Conservation (phyloP, 495 filamentous ascomycete genomes). For the Pseudotulostoma volvatum region DNA sequence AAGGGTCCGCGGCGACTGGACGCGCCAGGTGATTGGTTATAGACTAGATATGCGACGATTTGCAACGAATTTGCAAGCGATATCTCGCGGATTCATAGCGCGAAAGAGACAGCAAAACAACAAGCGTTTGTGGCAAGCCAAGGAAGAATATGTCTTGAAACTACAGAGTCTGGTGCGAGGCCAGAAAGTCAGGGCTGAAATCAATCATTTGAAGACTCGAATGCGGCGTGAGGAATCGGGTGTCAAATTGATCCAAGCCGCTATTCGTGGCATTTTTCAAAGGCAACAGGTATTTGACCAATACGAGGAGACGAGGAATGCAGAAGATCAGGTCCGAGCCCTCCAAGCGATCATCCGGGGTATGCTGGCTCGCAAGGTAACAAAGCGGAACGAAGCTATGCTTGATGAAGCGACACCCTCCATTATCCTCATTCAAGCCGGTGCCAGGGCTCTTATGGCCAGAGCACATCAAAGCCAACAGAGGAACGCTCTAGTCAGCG, state of each 20-base stretch:
- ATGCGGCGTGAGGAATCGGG: conserved; percentile 41
- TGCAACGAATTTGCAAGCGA: conserved; percentile 60
- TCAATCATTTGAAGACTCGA: conserved; percentile 44
- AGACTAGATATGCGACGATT: conserved; percentile 64
- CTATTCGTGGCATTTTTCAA: conserved; percentile 42
- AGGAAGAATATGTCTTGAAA: conserved; percentile 52
- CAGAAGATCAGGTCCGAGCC: conserved; percentile 32
- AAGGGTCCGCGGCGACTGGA: conserved; percentile 62
- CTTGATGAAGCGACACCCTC: conserved; percentile 16
- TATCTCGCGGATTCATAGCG: conserved; percentile 61
- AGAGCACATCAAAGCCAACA: conserved; percentile 17
- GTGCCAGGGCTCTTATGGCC: conserved; percentile 20
- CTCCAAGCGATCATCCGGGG: conserved; percentile 53
- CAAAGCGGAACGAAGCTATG: conserved; percentile 17
- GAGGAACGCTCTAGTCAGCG: conserved; percentile 16
- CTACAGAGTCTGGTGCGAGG: conserved; percentile 79
- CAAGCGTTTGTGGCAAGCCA: conserved; percentile 51
- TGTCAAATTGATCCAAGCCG: conserved; percentile 42
- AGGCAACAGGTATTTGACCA: conserved; percentile 30
- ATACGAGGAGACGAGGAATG: conserved; percentile 28
- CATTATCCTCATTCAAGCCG: conserved; percentile 33
- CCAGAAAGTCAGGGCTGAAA: conserved; percentile 51
- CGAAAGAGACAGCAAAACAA: conserved; percentile 44
- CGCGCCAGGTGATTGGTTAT: conserved; percentile 61
- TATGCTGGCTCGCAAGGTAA: conserved; percentile 25